A percentile compares a stretch with the other conserved stretches of the same genome.
These are phyloP conservation scores for Talaromyces rugulosus DNA, from an alignment of 2,329 filamentous ascomycete genomes.

Conservation along the genomic window DNA sequence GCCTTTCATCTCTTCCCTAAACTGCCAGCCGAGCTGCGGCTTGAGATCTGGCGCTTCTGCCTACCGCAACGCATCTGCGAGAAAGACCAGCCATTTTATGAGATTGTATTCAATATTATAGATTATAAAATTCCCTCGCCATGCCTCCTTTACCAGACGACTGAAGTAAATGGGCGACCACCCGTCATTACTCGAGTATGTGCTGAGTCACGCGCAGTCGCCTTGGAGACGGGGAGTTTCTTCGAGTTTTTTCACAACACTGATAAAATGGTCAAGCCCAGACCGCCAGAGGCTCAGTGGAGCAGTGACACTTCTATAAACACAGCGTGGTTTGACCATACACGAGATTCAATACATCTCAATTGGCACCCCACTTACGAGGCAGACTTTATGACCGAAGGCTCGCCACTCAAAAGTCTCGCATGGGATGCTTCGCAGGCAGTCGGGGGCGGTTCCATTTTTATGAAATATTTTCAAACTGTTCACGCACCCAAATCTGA, in stretches of 20 bases:
- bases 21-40: not conserved
- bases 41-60: constrained; percentile 1
- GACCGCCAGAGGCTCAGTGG: not conserved
- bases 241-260: not conserved
- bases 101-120: not conserved
- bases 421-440: not conserved
- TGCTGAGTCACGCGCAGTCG: constrained; percentile 3
- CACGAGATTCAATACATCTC: not conserved
- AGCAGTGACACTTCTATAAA: not conserved
- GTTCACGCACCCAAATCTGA: not conserved
- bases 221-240: not conserved
- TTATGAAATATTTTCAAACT: not conserved
- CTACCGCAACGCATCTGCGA: constrained; percentile 1
- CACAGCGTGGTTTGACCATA: constrained; percentile 1
- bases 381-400: not conserved
- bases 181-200: constrained; percentile 7
- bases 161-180: not conserved
- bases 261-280: not conserved
- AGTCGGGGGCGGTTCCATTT: not conserved
- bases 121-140: not conserved
- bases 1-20: constrained; percentile 1
- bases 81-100: not conserved
- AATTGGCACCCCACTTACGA: not conserved
- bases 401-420: not conserved
- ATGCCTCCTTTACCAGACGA: constrained; percentile 4